A percentile compares a stretch with the other conserved stretches of the same genome.
Conservation (phyloP, 805 yeast genomes). For the Saccharomycopsis babjevae region DNA sequence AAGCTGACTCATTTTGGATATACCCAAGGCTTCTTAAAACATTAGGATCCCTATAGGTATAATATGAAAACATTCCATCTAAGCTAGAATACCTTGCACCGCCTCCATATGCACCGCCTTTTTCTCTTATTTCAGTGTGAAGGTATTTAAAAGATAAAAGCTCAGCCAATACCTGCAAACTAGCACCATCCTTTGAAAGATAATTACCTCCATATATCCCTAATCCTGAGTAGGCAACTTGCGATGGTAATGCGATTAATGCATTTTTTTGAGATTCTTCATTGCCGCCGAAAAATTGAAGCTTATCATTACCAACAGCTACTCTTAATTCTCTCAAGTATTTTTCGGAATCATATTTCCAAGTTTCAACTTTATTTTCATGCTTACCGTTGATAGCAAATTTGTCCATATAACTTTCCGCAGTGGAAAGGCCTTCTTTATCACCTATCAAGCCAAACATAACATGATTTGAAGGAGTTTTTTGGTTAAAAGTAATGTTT, state of each 20-base stretch:
- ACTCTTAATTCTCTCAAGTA: conserved; percentile 4
- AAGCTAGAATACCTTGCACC: conserved; percentile 78
- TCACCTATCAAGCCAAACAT: conserved; percentile 53
- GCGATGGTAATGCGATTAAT: conserved; percentile 69
- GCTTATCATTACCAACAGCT: neutral
- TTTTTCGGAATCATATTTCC: conserved; percentile 1
- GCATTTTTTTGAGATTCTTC: neutral
- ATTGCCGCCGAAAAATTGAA: neutral
- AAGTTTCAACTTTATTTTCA: conserved; percentile 15
- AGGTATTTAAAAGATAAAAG: conserved; percentile 71
- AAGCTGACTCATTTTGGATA: conserved; percentile 39
- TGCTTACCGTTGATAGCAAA: conserved; percentile 21
- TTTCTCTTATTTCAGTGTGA: conserved; percentile 84
- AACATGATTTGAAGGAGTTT: conserved; percentile 21
- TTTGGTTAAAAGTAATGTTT: conserved; percentile 24
- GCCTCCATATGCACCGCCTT: conserved; percentile 98
- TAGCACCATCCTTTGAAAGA: conserved; percentile 65
- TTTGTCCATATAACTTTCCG: conserved; percentile 25
- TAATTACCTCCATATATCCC: conserved; percentile 49
- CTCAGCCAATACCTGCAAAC: conserved; percentile 73
- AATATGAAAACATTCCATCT: conserved; percentile 71
- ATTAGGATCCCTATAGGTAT: conserved; percentile 91
- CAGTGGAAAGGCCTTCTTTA: conserved; percentile 25
- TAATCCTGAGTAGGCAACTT: conserved; percentile 72
- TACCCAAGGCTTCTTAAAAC: conserved; percentile 58